phyloP scores from a whole-genome alignment of 495 filamentous ascomycete genomes.

The Penicillium roqueforti region DNA sequence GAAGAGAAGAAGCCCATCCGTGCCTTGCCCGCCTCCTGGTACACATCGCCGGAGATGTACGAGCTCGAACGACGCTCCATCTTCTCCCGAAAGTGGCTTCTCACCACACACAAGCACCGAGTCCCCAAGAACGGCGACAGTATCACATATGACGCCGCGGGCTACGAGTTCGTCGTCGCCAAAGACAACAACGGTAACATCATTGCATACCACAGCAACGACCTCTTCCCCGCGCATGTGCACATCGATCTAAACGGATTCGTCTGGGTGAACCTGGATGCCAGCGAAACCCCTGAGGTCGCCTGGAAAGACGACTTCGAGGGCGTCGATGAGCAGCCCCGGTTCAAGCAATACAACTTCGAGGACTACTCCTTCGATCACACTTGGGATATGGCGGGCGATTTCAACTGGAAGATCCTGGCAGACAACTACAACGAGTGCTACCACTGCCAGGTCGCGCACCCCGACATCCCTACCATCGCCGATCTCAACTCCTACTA shows the following conservation, averaged over 20 bases:
- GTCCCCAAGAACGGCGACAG: slow-evolving; percentile 43
- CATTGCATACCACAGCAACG: slow-evolving; percentile 47
- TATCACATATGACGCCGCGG: slow-evolving; percentile 41
- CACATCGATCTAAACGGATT: slow-evolving; percentile 46
- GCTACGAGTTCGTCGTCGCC: slow-evolving; percentile 43
- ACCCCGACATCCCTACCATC: slow-evolving; percentile 42
- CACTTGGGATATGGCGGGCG: slow-evolving; percentile 43
- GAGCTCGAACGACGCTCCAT: slow-evolving; percentile 46
- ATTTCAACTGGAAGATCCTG: slow-evolving; percentile 49
- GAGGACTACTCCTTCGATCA: slow-evolving; percentile 46
- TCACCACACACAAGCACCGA: slow-evolving; percentile 45
- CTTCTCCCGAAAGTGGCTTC: slow-evolving; percentile 47
- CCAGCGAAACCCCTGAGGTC: slow-evolving; percentile 27
- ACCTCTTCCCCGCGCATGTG: slow-evolving; percentile 36
- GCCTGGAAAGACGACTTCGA: slow-evolving; percentile 43
- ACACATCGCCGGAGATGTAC: slow-evolving; percentile 43
- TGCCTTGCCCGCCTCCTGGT: slow-evolving; percentile 45
- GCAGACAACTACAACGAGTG: slow-evolving; percentile 52
- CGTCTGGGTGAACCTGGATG: slow-evolving; percentile 47
- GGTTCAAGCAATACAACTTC: slow-evolving; percentile 42
- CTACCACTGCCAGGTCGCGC: slow-evolving; percentile 48
- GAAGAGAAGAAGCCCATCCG: slow-evolving; percentile 28
- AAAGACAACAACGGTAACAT: slow-evolving; percentile 41
- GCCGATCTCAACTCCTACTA: slow-evolving; percentile 40
- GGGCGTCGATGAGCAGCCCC: slow-evolving; percentile 36